Evolutionary conservation across 2,329 filamentous ascomycete genomes (phyloP).

Genomic region (Colletotrichum caudatum): DNA sequence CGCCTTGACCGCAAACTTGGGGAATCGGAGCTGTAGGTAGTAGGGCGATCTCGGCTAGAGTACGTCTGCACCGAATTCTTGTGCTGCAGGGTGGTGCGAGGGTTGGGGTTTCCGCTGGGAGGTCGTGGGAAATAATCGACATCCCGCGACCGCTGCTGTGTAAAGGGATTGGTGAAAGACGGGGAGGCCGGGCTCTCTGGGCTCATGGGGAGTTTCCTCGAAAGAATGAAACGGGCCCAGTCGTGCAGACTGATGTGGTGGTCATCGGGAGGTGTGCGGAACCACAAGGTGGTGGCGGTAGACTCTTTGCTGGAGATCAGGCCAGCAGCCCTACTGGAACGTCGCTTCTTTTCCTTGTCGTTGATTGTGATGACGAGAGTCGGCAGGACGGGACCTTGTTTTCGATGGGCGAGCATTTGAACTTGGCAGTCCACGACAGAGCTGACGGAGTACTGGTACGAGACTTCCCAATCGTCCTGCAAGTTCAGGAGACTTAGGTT

Average conservation of each 20-base stretch:
- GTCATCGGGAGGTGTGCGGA: slow-evolving; percentile 67
- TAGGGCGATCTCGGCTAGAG: slow-evolving; percentile 62
- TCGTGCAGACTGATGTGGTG: slow-evolving; percentile 66
- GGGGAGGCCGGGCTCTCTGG: slow-evolving; percentile 67
- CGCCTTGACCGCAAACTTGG: slow-evolving; percentile 71
- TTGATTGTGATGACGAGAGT: slow-evolving; percentile 70
- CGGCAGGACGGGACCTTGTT: slow-evolving; percentile 69
- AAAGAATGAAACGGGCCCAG: slow-evolving; percentile 68
- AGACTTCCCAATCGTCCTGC: slow-evolving; percentile 66
- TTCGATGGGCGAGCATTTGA: slow-evolving; percentile 70
- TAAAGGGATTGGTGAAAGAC: slow-evolving; percentile 64
- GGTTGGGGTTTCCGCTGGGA: slow-evolving; percentile 56
- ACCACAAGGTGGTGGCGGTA: slow-evolving; percentile 64
- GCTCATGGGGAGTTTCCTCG: slow-evolving; percentile 58
- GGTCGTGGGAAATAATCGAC: slow-evolving; percentile 58
- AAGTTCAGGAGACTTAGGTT: slow-evolving; percentile 39
- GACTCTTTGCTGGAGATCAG: slow-evolving; percentile 66
- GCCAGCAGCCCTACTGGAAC: slow-evolving; percentile 72
- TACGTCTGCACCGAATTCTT: slow-evolving; percentile 63
- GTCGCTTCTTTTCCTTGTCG: slow-evolving; percentile 72
- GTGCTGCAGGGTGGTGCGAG: slow-evolving; percentile 56
- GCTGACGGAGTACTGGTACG: slow-evolving; percentile 65
- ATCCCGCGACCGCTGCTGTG: slow-evolving; percentile 53
- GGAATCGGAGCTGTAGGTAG: slow-evolving; percentile 68
- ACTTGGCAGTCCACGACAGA: slow-evolving; percentile 69